Evolutionary conservation across 345 rosid species (phyloP).

Genomic region (Dovyalis caffra): DNA sequence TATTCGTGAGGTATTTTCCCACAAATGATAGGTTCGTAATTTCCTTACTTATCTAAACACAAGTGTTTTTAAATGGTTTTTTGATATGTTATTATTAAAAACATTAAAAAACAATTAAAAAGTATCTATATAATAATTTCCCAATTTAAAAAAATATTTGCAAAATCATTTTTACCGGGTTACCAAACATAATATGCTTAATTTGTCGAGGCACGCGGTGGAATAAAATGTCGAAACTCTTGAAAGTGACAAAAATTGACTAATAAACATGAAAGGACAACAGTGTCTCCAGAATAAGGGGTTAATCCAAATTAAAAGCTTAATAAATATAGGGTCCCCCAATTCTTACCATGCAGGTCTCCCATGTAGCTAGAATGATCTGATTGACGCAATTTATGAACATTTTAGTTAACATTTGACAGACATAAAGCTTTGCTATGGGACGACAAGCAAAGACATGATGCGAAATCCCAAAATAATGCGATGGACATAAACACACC

Average conservation of each 20-base stretch:
- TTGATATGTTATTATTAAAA: too few species aligned
- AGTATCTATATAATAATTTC: too few species aligned
- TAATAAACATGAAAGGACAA: slow-evolving; percentile 4
- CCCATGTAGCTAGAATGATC: slow-evolving; percentile 17
- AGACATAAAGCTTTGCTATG: slow-evolving; percentile 15
- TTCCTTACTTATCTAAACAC: too few species aligned
- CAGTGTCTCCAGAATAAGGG: slow-evolving; percentile 4
- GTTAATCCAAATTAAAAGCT: slow-evolving; percentile 1
- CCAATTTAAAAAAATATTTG: too few species aligned
- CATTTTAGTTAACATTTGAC: slow-evolving; percentile 12
- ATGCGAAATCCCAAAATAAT: slow-evolving; percentile 31
- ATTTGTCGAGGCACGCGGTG: neutral
- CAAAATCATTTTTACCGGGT: too few species aligned
- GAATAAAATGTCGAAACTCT: slow-evolving; percentile 1
- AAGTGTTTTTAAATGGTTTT: too few species aligned
- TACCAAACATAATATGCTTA: too few species aligned
- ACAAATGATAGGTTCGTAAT: too few species aligned
- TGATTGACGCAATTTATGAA: slow-evolving; percentile 30
- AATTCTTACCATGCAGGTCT: slow-evolving; percentile 22
- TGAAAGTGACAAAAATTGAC: slow-evolving; percentile 6
- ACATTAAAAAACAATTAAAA: too few species aligned
- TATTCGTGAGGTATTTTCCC: too few species aligned
- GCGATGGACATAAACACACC: slow-evolving; percentile 13
- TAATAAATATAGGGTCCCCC: slow-evolving; percentile 3
- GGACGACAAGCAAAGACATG: slow-evolving; percentile 35